These are phyloP conservation scores for Pleurotus citrinopileatus DNA, from an alignment of 768 basidiomycete genomes.

Conservation along the genomic window DNA sequence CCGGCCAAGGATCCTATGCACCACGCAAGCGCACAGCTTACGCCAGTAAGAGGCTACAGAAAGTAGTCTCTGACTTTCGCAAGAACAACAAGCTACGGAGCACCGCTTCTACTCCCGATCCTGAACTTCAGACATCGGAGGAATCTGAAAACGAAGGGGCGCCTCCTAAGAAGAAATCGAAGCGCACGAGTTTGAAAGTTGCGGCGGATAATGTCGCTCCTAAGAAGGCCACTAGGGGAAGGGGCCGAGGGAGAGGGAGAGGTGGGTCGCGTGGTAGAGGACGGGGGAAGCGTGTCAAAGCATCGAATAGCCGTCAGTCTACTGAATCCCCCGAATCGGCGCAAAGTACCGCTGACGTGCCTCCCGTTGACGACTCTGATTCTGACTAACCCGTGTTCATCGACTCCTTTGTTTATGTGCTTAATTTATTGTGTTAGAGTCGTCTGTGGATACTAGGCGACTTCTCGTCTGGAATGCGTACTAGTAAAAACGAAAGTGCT, in stretches of 20 bases:
- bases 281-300: constrained; percentile 7
- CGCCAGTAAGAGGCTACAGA: constrained; percentile 81
- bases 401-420: too few relatives aligned
- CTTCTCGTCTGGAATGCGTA: too few relatives aligned
- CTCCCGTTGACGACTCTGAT: too few relatives aligned
- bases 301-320: not conserved
- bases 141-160: constrained; percentile 27
- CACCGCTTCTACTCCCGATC: constrained; percentile 19
- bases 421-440: too few relatives aligned
- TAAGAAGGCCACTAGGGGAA: not conserved
- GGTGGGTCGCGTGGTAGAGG: constrained; percentile 12
- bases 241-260: constrained; percentile 13
- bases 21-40: constrained; percentile 83
- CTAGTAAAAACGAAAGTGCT: too few relatives aligned
- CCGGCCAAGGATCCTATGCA: constrained; percentile 66
- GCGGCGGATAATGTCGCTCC: not conserved
- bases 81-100: constrained; percentile 38
- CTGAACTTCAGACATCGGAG: constrained; percentile 5
- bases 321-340: too few relatives aligned
- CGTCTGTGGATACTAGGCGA: too few relatives aligned
- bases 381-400: too few relatives aligned
- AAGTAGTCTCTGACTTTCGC: constrained; percentile 80
- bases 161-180: constrained; percentile 27
- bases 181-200: constrained; percentile 4
- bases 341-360: too few relatives aligned